phyloP scores from a whole-genome alignment of 352 stramenopile genomes.

The Aphanomyces astaci region DNA sequence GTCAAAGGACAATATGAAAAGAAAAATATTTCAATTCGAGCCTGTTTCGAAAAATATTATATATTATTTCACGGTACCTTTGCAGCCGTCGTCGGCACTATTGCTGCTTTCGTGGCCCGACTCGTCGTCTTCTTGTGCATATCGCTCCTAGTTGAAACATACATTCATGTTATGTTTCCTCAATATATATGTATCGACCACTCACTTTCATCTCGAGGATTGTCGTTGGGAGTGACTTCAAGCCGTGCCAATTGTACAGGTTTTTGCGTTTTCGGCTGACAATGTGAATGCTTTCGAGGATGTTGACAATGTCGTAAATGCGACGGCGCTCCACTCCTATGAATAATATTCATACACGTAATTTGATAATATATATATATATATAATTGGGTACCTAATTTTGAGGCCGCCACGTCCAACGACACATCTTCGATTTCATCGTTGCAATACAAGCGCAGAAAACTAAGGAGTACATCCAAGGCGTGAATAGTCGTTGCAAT shows the following conservation, averaged over 20 bases:
- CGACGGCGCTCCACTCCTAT: slow-evolving; percentile 88
- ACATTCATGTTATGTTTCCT: neutral
- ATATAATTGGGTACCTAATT: slow-evolving; percentile 33
- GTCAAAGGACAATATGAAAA: no score
- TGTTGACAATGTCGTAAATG: slow-evolving; percentile 98
- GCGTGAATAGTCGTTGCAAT: no score
- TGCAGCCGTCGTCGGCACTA: slow-evolving; percentile 3
- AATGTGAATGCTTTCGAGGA: slow-evolving; percentile 93
- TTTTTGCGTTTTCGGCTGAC: slow-evolving; percentile 96
- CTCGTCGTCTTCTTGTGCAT: slow-evolving; percentile 4
- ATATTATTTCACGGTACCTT: no score
- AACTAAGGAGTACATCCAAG: no score
- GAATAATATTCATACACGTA: no score
- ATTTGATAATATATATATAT: neutral
- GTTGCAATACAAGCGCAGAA: slow-evolving; percentile 63
- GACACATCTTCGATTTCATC: slow-evolving; percentile 69
- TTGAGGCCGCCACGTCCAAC: slow-evolving; percentile 50
- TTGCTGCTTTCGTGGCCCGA: neutral
- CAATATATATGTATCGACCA: neutral
- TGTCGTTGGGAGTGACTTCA: slow-evolving; percentile 51
- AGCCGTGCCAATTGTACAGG: slow-evolving; percentile 89
- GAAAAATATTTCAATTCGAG: neutral
- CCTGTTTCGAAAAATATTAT: no score
- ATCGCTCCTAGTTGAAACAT: neutral
- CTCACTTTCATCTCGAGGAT: slow-evolving; percentile 68